A percentile compares a stretch with the other conserved stretches of the same genome.
phyloP scores from a whole-genome alignment of 331 rosid species.

The Erythrophleum ivorense region DNA sequence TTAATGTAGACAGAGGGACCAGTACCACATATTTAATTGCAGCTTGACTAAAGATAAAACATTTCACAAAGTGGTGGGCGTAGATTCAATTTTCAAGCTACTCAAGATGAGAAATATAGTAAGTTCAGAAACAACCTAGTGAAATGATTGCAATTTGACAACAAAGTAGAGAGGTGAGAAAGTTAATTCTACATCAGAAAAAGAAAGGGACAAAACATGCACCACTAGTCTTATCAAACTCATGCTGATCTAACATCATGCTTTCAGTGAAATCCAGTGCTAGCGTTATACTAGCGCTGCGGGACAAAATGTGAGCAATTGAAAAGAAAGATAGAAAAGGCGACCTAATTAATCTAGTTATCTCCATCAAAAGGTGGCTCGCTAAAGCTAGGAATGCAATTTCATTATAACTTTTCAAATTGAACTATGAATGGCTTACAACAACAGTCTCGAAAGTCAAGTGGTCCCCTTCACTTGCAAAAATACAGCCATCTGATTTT shows the following conservation, averaged over 20 bases:
- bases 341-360: constrained; percentile 42
- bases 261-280: constrained; percentile 25
- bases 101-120: constrained; percentile 11
- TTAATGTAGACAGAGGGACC: constrained; percentile 42
- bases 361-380: constrained; percentile 33
- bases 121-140: constrained; percentile 21
- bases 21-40: constrained; percentile 39
- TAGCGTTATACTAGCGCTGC: constrained; percentile 33
- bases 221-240: constrained; percentile 30
- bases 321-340: constrained; percentile 28
- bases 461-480: constrained; percentile 30
- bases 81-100: constrained; percentile 33
- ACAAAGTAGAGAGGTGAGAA: constrained; percentile 30
- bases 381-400: background rate
- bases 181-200: constrained; percentile 29
- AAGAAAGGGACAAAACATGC: constrained; percentile 34
- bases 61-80: constrained; percentile 30
- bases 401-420: constrained; percentile 24
- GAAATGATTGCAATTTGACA: constrained; percentile 40
- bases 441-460: background rate
- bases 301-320: constrained; percentile 23
- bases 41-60: constrained; percentile 44
- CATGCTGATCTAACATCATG: constrained; percentile 29
- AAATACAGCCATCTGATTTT: constrained; percentile 17
- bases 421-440: constrained; percentile 34